phyloP scores from a whole-genome alignment of 305 asterid species.

The Solanum hybrid region DNA sequence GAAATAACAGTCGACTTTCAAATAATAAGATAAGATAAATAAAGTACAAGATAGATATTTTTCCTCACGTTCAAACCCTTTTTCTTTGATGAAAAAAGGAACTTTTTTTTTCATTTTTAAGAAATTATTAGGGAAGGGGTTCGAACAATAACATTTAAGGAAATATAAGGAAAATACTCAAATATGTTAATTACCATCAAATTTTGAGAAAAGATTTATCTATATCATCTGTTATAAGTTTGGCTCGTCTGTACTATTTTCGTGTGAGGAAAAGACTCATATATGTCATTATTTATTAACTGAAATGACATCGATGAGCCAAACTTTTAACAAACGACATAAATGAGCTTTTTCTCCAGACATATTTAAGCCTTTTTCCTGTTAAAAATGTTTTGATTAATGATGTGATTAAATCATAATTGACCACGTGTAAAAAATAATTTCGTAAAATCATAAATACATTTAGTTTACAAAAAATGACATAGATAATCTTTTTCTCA shows the following conservation, averaged over 20 bases:
- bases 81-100: not conserved
- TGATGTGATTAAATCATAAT: no score
- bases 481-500: not conserved
- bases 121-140: not conserved
- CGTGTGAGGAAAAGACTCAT: no score
- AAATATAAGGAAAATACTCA: not conserved
- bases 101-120: not conserved
- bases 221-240: fast-evolving
- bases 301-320: no score
- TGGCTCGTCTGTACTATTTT: no score
- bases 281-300: no score
- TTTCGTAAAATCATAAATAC: no score
- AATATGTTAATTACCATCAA: not conserved
- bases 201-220: no score
- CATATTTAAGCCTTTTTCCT: not conserved
- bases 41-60: not conserved
- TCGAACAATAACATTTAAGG: not conserved
- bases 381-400: no score
- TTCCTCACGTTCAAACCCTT: not conserved
- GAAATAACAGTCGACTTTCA: not conserved
- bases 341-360: no score
- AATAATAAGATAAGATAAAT: not conserved
- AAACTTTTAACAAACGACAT: no score
- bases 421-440: no score
- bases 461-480: not conserved